Conservation (phyloP, 1,139 yeast species). For the Pichia sp. region DNA sequence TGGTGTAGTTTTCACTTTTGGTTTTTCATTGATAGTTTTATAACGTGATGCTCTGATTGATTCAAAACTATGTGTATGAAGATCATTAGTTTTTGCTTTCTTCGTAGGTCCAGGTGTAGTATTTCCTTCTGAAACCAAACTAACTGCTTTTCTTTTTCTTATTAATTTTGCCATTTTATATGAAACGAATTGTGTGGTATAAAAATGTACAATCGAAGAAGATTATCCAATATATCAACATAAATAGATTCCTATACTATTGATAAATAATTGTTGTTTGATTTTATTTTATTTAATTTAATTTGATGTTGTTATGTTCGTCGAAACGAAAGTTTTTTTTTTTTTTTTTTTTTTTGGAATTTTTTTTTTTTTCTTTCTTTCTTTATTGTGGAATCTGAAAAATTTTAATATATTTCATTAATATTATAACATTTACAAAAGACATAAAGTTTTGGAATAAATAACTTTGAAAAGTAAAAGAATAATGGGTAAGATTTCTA, state of each 20-base stretch:
- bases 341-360: background rate
- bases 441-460: no score
- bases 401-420: background rate
- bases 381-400: background rate
- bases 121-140: conserved; percentile 17
- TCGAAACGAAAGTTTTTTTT: background rate
- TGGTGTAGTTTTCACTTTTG: conserved; percentile 36
- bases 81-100: conserved; percentile 17
- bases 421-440: no score
- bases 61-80: conserved; percentile 40
- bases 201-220: no score
- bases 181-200: no score
- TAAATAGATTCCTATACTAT: no score
- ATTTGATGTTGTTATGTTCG: no score
- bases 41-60: conserved; percentile 40
- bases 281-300: no score
- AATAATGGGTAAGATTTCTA: conserved; percentile 59
- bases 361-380: conserved; percentile 2
- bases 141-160: conserved; percentile 17
- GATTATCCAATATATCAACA: no score
- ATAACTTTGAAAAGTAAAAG: no score
- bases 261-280: no score
- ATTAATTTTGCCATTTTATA: conserved; percentile 10
- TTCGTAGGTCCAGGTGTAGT: conserved; percentile 22
- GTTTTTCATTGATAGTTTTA: conserved; percentile 41